phyloP scores from a whole-genome alignment of 176 grass and related monocot genomes.

The Dendrocalamus sinicus region DNA sequence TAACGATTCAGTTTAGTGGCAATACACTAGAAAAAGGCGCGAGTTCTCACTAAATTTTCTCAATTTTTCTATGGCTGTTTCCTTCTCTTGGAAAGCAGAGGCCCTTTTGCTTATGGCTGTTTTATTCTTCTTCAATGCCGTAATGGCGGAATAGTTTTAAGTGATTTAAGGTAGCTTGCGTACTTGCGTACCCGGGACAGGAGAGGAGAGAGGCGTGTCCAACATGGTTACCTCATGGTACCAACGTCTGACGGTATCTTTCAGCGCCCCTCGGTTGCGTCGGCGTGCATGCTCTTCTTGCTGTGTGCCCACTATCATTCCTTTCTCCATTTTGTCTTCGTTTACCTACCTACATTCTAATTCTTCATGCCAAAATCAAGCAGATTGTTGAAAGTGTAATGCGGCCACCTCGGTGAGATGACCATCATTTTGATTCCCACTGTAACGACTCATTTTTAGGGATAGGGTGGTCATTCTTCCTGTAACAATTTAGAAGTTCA shows the following conservation, averaged over 20 bases:
- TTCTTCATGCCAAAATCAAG: neutral
- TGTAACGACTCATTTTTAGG: too few species aligned
- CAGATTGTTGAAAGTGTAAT: neutral
- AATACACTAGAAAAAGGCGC: slow-evolving; percentile 24
- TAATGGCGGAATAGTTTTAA: neutral
- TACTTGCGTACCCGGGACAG: too few species aligned
- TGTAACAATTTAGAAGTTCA: too few species aligned
- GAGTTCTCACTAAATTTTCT: neutral
- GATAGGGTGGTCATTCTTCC: too few species aligned
- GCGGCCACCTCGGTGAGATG: slow-evolving; percentile 33
- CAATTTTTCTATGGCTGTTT: neutral
- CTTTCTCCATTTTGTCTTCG: slow-evolving; percentile 4
- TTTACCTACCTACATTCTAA: slow-evolving; percentile 27
- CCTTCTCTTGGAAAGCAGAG: neutral
- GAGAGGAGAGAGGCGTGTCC: too few species aligned
- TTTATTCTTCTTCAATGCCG: neutral
- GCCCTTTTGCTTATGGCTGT: neutral
- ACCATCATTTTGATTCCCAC: neutral
- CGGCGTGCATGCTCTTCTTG: slow-evolving; percentile 30
- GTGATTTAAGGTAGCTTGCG: slow-evolving; percentile 20
- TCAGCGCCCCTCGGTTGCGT: slow-evolving; percentile 3
- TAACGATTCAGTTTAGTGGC: neutral
- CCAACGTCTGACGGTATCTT: neutral
- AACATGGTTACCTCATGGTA: neutral
- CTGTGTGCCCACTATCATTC: neutral